Evolutionary conservation across 257 asterid genomes (phyloP), one percentile per base, ranked within the genome.

Genomic region (Nicotiana otophora): DNA sequence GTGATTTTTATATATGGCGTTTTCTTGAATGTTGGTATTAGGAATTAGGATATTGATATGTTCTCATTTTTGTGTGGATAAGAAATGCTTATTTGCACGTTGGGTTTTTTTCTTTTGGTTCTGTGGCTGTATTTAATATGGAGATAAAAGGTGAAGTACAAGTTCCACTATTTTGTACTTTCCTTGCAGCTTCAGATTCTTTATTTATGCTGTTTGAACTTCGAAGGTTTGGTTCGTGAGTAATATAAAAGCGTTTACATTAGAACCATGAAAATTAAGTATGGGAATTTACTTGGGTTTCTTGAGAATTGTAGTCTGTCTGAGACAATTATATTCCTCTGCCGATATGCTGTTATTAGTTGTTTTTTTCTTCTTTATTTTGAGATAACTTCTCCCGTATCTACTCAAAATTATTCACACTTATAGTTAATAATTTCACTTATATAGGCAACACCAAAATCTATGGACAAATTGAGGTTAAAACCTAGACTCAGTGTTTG

Each of bases 21-120:
- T 74, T 51, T 51, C 42, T 48, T 16, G 63, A 51, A 10, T 53
- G 42, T 63, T 34, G 75, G n/a, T 23, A 1, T 75, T 75, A 23
- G 46, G 80, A 75, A 1, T 75, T 75, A 23, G 46, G 80, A 75
- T 75, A 75, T 2, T 28, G 63, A 75, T 75, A 51, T 28, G 30
- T 51, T 62, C 75, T 23, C 48, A 20, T 42, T 80, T 20, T 61
- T 80, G 61, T 61, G 82, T 80, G 82, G 82, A 62, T 80, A 17
- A 16, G 17, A 80, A 80, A 60, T 15, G 36, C 31, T 30, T 78
- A 70, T n/a, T 58, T 58, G 42, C 63, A 16, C 1, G 36, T 75
- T 42, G 80, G 63, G 5, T 7, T 74, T n/a, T n/a, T 72, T 14
- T 20, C 28, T 20, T 74, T 74, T 74, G 8, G 16, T 74, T 74